phyloP scores from a whole-genome alignment of 306 rosid genomes.

The Fragaria vesca region DNA sequence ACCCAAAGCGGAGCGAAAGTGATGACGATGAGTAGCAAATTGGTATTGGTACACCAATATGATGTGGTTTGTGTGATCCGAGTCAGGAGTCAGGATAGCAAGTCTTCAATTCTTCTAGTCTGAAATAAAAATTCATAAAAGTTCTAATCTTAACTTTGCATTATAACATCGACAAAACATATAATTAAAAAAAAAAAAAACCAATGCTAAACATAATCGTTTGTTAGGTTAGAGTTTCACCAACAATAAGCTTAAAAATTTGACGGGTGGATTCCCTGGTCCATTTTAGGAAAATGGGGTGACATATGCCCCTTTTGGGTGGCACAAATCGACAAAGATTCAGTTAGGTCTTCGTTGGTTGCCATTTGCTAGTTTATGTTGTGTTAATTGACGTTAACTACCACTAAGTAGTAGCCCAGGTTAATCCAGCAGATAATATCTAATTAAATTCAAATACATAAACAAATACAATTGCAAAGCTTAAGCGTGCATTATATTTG shows the following conservation, averaged over 20 bases:
- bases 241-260: neutral
- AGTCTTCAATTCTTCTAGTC: neutral
- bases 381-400: neutral
- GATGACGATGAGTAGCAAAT: neutral
- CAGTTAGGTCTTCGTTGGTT: conserved; percentile 4
- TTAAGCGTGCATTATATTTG: neutral
- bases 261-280: neutral
- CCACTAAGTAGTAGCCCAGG: neutral
- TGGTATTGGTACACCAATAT: neutral
- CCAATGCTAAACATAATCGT: neutral
- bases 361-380: neutral
- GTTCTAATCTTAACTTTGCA: neutral
- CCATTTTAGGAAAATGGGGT: neutral
- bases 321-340: neutral
- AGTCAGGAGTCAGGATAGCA: neutral
- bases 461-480: neutral
- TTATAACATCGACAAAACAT: neutral
- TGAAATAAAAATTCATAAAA: neutral
- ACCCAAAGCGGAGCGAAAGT: neutral
- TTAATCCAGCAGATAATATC: neutral
- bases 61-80: neutral
- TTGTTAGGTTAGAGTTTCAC: neutral
- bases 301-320: neutral
- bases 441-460: neutral
- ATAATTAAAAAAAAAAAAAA: neutral